These are phyloP conservation scores for Daldinia loculata DNA, from an alignment of 495 filamentous ascomycete species.

Conservation along the genomic window DNA sequence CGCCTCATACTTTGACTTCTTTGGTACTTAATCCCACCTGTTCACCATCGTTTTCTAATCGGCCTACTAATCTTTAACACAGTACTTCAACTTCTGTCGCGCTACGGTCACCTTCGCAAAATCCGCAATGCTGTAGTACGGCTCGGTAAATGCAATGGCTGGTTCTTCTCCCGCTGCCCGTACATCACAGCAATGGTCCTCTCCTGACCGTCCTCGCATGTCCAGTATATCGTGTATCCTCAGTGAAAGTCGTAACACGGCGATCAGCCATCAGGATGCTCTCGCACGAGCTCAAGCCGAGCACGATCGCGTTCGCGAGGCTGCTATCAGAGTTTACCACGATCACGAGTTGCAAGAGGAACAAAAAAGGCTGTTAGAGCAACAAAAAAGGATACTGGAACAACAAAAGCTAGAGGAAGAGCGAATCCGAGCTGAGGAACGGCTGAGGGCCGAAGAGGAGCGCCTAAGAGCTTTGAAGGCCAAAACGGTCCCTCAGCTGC, in stretches of 20 bases:
- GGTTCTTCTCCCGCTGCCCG: slow-evolving; percentile 50
- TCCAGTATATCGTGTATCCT: slow-evolving; percentile 53
- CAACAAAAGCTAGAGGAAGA: slow-evolving; percentile 60
- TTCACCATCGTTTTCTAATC: background rate
- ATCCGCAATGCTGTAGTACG: slow-evolving; percentile 33
- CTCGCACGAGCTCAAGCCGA: slow-evolving; percentile 68
- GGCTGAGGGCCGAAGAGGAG: slow-evolving; percentile 52
- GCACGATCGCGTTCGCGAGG: slow-evolving; percentile 70
- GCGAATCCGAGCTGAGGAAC: slow-evolving; percentile 57
- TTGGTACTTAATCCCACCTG: background rate
- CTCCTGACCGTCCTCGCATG: slow-evolving; percentile 46
- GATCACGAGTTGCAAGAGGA: slow-evolving; percentile 58
- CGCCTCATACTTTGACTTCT: background rate
- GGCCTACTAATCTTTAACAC: background rate
- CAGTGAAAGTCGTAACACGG: slow-evolving; percentile 53
- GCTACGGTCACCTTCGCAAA: background rate
- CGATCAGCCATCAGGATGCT: slow-evolving; percentile 63
- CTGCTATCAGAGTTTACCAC: slow-evolving; percentile 61
- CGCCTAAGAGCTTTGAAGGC: slow-evolving; percentile 54
- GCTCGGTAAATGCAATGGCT: slow-evolving; percentile 45
- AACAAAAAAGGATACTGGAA: slow-evolving; percentile 52
- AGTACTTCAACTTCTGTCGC: slow-evolving; percentile 2
- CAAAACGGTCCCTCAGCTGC: slow-evolving; percentile 54
- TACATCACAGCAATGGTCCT: slow-evolving; percentile 49
- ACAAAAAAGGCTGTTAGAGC: slow-evolving; percentile 55